Percentiles rank a stretch among this genome's conserved stretches.
phyloP scores from a whole-genome alignment of 2,329 filamentous ascomycete species.

The Niveomyces coronatus region DNA sequence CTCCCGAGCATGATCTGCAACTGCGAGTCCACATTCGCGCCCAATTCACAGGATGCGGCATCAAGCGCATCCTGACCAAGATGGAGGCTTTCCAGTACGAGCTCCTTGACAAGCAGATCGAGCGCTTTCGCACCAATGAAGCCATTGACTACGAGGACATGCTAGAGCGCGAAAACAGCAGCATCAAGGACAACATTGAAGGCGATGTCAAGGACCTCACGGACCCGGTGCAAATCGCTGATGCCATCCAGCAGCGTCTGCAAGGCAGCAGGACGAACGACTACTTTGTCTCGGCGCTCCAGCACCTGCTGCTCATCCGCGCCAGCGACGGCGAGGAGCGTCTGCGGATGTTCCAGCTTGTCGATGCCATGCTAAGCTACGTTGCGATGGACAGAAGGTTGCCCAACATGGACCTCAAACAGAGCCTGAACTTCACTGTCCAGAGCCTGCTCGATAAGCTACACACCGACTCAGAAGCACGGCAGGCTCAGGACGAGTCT shows the following conservation, averaged over 20 bases:
- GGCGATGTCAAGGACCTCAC: constrained; percentile 84
- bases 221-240: constrained; percentile 85
- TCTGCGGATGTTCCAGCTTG: constrained; percentile 90
- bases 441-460: constrained; percentile 91
- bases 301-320: constrained; percentile 86
- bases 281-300: constrained; percentile 91
- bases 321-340: constrained; percentile 89
- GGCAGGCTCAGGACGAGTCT: constrained; percentile 85
- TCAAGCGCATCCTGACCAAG: constrained; percentile 88
- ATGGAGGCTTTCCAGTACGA: constrained; percentile 99
- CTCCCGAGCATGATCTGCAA: constrained; percentile 79
- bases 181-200: constrained; percentile 79
- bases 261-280: constrained; percentile 79
- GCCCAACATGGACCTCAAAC: constrained; percentile 95
- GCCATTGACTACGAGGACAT: constrained; percentile 98
- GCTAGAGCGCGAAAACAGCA: constrained; percentile 81
- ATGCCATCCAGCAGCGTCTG: constrained; percentile 81
- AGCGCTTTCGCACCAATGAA: constrained; percentile 85
- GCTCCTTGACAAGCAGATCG: constrained; percentile 95
- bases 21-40: constrained; percentile 88
- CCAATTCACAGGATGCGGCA: constrained; percentile 90
- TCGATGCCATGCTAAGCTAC: constrained; percentile 98
- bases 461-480: constrained; percentile 90
- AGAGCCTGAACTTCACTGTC: constrained; percentile 94
- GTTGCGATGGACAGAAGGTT: constrained; percentile 95